These are phyloP conservation scores for Stevia rebaudiana DNA, from an alignment of 140 eudicot genomes.

Conservation along the genomic window DNA sequence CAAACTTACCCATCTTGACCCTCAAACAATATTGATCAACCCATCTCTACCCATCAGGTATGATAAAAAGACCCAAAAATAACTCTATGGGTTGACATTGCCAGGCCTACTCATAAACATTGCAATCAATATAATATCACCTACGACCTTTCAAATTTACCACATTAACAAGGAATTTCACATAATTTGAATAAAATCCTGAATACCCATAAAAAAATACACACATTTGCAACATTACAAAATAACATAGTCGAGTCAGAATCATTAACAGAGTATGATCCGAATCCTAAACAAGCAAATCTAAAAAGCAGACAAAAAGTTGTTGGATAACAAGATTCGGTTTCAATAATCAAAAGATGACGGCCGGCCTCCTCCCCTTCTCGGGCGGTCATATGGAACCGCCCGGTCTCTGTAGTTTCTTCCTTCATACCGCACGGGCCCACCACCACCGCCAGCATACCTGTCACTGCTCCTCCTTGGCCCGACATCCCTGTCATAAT, in stretches of 20 bases:
- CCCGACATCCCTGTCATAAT: slow-evolving; percentile 59
- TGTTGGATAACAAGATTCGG: neutral
- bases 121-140: too few species aligned
- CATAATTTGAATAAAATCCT: neutral
- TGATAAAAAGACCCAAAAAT: too few species aligned
- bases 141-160: neutral
- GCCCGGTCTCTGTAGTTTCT: slow-evolving; percentile 70
- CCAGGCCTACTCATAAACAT: too few species aligned
- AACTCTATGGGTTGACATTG: too few species aligned
- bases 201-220: neutral
- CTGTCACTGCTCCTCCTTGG: slow-evolving; percentile 70
- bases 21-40: too few species aligned
- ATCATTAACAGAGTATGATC: slow-evolving; percentile 20
- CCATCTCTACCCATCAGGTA: too few species aligned
- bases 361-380: slow-evolving; percentile 69
- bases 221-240: slow-evolving; percentile 1
- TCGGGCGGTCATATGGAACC: slow-evolving; percentile 84
- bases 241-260: neutral
- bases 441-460: slow-evolving; percentile 71
- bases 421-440: slow-evolving; percentile 66
- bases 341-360: slow-evolving; percentile 61
- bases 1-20: too few species aligned
- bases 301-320: slow-evolving; percentile 20
- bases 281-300: slow-evolving; percentile 20
- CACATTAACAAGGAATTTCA: neutral